Base-by-base conservation (phyloP, 2,329 filamentous ascomycete species). In the Fusarium succisae region DNA sequence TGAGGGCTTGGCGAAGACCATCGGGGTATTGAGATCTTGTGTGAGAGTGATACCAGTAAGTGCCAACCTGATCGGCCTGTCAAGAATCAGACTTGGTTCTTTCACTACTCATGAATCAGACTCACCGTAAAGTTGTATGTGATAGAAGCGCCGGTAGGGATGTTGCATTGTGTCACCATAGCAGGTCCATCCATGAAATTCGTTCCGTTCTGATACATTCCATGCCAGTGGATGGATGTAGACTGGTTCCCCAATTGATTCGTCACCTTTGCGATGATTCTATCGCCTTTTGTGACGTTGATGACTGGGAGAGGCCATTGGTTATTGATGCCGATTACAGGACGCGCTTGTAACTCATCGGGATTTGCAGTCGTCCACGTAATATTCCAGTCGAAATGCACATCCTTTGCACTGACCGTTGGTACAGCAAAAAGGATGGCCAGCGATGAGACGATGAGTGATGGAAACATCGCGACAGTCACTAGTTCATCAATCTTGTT, bases 21-120 rank as follows among this genome's bases (percentile, higher is more conserved):
- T 60, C 57, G 1, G 47, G 47, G 22, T 60, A 54, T 15, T 54
- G 47, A 10, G 35, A 28, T 24, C 26, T 24, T 38, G 37, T 51
- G 26, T 60, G 57, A 22, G 57, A 60, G 3, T 60, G 57, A 20
- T 60, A 60, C 57, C 57, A 60, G 6, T 53, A 60, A 3, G 57
- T 60, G 0, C 57, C 57, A 17, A 51, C 44, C 24, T 60, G 57
- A 5, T 60, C 44, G 7, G 11, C 35, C 44, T 60, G 43, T 38
- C 32, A 9, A 1, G 2, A 37, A 3, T 57, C 39, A 57, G 55
- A 0, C n/a, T 18, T 24, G n/a, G 8, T n/a, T 0, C 4, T 5
- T 9, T 55, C 4, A 13, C 5, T 3, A 5, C 4, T n/a, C 8
- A n/a, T n/a, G 24, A 1, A 14, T 6, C 6, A n/a, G 3, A 18